A percentile compares a stretch with the other conserved stretches of the same genome.
phyloP scores from a whole-genome alignment of 495 filamentous ascomycete species.

The Penicillium flavigenum region DNA sequence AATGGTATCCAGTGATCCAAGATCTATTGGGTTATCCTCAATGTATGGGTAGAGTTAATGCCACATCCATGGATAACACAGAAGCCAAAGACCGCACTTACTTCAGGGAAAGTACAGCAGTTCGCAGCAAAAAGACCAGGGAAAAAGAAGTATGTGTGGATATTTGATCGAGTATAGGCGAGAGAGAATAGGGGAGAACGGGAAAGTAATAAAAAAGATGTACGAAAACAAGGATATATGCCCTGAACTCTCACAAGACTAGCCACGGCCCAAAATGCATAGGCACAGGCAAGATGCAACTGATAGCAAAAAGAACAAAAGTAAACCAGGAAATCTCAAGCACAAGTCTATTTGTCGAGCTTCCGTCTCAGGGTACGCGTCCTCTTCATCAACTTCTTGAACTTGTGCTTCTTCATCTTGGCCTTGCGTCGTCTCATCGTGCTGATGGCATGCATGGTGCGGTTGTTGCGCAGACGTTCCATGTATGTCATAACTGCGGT shows the following conservation, averaged over 20 bases:
- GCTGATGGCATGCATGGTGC: conserved; percentile 65
- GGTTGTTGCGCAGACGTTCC: conserved; percentile 41
- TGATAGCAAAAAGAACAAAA: conserved; percentile 17
- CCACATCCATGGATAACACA: conserved; percentile 16
- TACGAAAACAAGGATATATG: conserved; percentile 28
- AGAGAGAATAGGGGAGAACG: conserved; percentile 12
- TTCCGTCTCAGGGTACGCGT: conserved; percentile 88
- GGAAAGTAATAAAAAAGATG: conserved; percentile 15
- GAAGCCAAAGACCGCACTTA: neutral
- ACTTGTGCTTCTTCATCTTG: conserved; percentile 99
- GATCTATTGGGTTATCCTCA: conserved; percentile 24
- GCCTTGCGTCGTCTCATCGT: conserved; percentile 83
- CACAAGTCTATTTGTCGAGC: conserved; percentile 58
- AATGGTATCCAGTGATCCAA: conserved; percentile 1
- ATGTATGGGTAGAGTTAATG: conserved; percentile 18
- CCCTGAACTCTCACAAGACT: conserved; percentile 27
- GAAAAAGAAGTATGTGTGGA: conserved; percentile 18
- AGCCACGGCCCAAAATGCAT: conserved; percentile 27
- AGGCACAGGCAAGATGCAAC: conserved; percentile 32
- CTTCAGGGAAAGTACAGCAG: neutral
- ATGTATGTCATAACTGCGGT: conserved; percentile 40
- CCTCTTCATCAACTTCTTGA: conserved; percentile 95
- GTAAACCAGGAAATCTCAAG: conserved; percentile 12
- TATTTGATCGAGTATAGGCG: conserved; percentile 21
- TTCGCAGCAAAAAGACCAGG: neutral